A percentile compares a stretch with the other conserved stretches of the same genome.
Evolutionary conservation across 768 basidiomycete genomes (phyloP).

Genomic region (Glaciozyma martinii): DNA sequence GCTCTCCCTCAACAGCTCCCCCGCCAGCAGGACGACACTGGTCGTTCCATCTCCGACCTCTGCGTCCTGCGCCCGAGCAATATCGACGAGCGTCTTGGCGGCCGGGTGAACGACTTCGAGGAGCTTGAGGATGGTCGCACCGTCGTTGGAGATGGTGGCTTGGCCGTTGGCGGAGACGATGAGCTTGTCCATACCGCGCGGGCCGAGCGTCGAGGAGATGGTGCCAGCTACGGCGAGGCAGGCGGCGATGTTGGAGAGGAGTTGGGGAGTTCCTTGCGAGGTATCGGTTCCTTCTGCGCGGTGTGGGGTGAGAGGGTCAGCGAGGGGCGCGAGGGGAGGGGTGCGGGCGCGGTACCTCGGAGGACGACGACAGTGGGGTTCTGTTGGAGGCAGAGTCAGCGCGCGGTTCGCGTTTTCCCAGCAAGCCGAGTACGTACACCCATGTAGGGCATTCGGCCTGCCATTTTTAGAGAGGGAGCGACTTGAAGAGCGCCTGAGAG

Average conservation of each 20-base stretch:
- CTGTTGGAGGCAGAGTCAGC: constrained; percentile 1
- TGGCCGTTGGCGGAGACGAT: constrained; percentile 78
- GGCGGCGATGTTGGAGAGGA: constrained; percentile 91
- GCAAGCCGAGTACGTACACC: background rate
- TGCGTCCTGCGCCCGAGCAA: constrained; percentile 94
- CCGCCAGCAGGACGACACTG: constrained; percentile 85
- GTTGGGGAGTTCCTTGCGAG: constrained; percentile 45
- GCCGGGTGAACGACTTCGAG: constrained; percentile 98
- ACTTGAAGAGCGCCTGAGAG: too few species aligned
- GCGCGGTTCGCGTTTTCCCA: too few species aligned
- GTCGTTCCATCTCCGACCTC: constrained; percentile 99
- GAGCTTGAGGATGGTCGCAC: constrained; percentile 93
- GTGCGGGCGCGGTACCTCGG: background rate
- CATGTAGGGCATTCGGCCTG: constrained; percentile 30
- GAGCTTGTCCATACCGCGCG: constrained; percentile 97
- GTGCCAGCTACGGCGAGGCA: constrained; percentile 89
- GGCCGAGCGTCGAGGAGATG: constrained; percentile 88
- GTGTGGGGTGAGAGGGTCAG: background rate
- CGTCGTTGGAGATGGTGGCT: constrained; percentile 98
- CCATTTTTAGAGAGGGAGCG: constrained; percentile 11
- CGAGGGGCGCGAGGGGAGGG: background rate
- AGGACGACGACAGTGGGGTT: constrained; percentile 32
- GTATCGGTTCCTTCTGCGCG: constrained; percentile 28
- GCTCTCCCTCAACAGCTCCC: constrained; percentile 88
- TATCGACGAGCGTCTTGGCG: constrained; percentile 94